phyloP scores from a whole-genome alignment of 768 basidiomycete species.

The Hygrophorus russula region DNA sequence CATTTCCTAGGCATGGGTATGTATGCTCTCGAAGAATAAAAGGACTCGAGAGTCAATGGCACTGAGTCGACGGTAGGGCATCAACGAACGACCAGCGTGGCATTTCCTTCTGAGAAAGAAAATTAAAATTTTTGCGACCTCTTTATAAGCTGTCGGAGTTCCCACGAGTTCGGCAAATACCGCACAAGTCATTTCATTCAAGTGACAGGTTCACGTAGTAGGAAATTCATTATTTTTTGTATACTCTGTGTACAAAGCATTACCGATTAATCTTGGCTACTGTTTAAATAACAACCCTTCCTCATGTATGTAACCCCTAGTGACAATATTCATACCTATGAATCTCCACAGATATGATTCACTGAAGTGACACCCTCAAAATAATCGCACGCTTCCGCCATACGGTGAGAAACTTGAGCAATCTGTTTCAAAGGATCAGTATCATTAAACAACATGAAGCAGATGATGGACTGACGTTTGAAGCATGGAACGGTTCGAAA shows the following conservation, averaged over 20 bases:
- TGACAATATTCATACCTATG: too few species aligned
- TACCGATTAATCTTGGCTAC: too few species aligned
- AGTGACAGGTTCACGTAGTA: too few species aligned
- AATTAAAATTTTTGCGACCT: too few species aligned
- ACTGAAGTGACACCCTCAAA: neutral
- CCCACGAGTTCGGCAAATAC: too few species aligned
- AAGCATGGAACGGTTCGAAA: conserved; percentile 42
- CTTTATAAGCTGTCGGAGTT: too few species aligned
- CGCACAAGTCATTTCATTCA: too few species aligned
- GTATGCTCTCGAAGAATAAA: conserved; percentile 27
- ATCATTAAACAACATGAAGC: neutral
- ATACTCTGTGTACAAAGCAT: too few species aligned
- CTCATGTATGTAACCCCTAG: too few species aligned
- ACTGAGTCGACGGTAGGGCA: conserved; percentile 33
- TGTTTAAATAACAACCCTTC: too few species aligned
- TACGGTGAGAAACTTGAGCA: conserved; percentile 17
- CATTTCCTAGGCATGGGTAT: conserved; percentile 38
- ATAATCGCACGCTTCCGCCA: conserved; percentile 20
- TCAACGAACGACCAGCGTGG: conserved; percentile 35
- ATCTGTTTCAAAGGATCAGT: conserved; percentile 15
- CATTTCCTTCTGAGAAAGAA: conserved; percentile 17
- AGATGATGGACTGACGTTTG: conserved; percentile 31
- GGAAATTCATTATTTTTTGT: too few species aligned
- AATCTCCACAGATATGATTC: too few species aligned
- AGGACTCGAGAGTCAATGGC: conserved; percentile 31